A percentile compares a stretch with the other conserved stretches of the same genome.
Evolutionary conservation across 352 stramenopile genomes (phyloP).

Genomic region (Globisporangium abappressorium): DNA sequence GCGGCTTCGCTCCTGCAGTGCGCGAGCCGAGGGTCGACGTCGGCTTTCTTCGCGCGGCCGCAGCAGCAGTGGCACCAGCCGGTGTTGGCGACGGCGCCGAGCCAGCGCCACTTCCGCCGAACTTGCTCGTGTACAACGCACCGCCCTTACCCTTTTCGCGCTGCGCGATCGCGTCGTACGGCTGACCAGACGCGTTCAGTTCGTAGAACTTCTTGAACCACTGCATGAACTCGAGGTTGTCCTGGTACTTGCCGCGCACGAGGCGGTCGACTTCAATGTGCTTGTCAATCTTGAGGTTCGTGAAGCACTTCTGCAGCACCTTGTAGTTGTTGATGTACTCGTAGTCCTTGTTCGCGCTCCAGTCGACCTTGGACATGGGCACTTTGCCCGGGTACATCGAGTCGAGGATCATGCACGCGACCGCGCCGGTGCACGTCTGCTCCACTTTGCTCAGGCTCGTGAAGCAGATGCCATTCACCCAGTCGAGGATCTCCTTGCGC

Average conservation of each 20-base stretch:
- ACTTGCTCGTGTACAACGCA: constrained; percentile 69
- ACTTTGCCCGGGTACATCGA: constrained; percentile 93
- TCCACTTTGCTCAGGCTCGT: constrained; percentile 97
- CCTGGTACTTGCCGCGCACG: constrained; percentile 98
- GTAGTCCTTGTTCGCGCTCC: constrained; percentile 95
- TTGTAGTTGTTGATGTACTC: constrained; percentile 99
- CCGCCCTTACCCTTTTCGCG: constrained; percentile 95
- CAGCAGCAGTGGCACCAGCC: constrained; percentile 12
- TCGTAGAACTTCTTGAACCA: constrained; percentile 96
- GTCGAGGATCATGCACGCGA: constrained; percentile 98
- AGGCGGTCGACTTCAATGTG: constrained; percentile 98
- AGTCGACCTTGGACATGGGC: constrained; percentile 97
- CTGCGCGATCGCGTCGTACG: constrained; percentile 94
- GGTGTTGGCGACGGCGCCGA: constrained; percentile 30
- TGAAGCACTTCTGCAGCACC: constrained; percentile 97
- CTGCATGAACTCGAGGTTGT: constrained; percentile 99
- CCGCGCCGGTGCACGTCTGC: constrained; percentile 94
- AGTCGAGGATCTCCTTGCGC: constrained; percentile 97
- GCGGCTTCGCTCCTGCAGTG: constrained; percentile 35
- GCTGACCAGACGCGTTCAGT: constrained; percentile 68
- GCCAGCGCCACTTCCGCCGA: constrained; percentile 29
- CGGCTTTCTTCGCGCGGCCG: constrained; percentile 45
- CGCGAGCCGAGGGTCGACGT: constrained; percentile 22
- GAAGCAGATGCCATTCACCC: constrained; percentile 96
- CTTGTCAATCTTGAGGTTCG: constrained; percentile 93